Evolutionary conservation across 129 eudicot species (phyloP).

Genomic region (Arctium lappa): DNA sequence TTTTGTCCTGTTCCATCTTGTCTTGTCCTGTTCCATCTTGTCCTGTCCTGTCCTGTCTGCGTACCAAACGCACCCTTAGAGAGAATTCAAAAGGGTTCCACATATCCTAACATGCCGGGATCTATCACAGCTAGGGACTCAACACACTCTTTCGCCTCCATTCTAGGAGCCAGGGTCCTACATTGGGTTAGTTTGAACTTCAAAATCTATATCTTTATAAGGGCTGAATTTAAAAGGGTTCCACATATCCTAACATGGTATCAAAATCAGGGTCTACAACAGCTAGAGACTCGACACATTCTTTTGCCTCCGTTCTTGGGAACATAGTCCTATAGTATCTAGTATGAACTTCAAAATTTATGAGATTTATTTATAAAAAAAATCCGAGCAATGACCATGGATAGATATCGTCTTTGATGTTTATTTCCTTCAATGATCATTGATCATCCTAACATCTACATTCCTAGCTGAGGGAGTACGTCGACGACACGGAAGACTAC

Average conservation of each 20-base stretch:
- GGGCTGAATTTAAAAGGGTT: not conserved
- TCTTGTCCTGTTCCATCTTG: too few relatives aligned
- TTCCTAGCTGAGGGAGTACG: slow-evolving; percentile 73
- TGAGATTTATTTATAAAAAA: not conserved
- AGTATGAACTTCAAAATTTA: too few relatives aligned
- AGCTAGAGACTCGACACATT: too few relatives aligned
- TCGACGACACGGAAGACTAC: slow-evolving; percentile 86
- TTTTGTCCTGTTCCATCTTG: too few relatives aligned
- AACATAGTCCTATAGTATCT: not conserved
- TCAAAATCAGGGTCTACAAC: not conserved
- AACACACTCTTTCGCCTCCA: not conserved
- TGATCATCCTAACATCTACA: too few relatives aligned
- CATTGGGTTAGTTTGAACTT: not conserved
- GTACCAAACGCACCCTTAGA: too few relatives aligned
- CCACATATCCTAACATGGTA: not conserved
- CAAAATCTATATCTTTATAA: not conserved
- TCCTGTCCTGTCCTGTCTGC: too few relatives aligned
- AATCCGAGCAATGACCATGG: too few relatives aligned
- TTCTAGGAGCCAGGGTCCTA: not conserved
- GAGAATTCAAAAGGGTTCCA: not conserved
- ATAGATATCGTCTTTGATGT: not conserved
- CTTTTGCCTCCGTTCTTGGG: not conserved
- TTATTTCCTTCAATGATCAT: not conserved
- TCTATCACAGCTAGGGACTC: not conserved
- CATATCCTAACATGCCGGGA: not conserved